A percentile compares a stretch with the other conserved stretches of the same genome.
Evolutionary conservation across 768 basidiomycete genomes (phyloP).

Genomic region (Naganishia randhawae): DNA sequence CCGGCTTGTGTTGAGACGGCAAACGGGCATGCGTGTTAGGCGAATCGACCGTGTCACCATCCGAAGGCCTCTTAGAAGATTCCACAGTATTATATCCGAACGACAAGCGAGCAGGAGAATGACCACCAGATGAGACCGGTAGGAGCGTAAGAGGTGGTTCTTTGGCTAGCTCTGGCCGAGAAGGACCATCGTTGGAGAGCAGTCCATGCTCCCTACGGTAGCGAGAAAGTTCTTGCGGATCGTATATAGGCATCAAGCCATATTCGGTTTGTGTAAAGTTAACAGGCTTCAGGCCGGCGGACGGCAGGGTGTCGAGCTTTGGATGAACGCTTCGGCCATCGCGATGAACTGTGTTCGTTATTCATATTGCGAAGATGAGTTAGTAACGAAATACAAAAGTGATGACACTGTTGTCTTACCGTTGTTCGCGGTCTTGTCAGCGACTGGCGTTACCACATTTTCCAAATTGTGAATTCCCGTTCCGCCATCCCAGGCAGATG

Average conservation of each 20-base stretch:
- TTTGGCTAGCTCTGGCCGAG: background rate
- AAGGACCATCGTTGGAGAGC: background rate
- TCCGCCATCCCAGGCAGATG: background rate
- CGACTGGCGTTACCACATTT: background rate
- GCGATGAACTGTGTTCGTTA: background rate
- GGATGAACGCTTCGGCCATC: background rate
- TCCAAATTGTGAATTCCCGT: background rate
- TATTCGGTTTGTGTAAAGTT: slow-evolving; percentile 13
- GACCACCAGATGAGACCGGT: slow-evolving; percentile 8
- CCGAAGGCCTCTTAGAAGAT: too few relatives aligned
- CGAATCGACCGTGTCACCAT: too few relatives aligned
- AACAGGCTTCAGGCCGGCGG: slow-evolving; percentile 4
- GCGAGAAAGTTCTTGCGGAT: slow-evolving; percentile 12
- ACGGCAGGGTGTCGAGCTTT: too few relatives aligned
- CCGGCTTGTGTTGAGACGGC: background rate
- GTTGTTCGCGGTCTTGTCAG: background rate
- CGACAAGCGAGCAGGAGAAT: background rate
- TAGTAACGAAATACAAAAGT: background rate
- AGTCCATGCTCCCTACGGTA: slow-evolving; percentile 11
- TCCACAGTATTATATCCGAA: background rate
- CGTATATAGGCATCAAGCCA: slow-evolving; percentile 19
- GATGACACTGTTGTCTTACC: background rate
- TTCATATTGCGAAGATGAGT: background rate
- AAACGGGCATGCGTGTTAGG: background rate
- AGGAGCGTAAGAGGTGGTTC: slow-evolving; percentile 5